Base-by-base conservation (phyloP, 2,329 filamentous ascomycete species). In the Penicillium sp. region DNA sequence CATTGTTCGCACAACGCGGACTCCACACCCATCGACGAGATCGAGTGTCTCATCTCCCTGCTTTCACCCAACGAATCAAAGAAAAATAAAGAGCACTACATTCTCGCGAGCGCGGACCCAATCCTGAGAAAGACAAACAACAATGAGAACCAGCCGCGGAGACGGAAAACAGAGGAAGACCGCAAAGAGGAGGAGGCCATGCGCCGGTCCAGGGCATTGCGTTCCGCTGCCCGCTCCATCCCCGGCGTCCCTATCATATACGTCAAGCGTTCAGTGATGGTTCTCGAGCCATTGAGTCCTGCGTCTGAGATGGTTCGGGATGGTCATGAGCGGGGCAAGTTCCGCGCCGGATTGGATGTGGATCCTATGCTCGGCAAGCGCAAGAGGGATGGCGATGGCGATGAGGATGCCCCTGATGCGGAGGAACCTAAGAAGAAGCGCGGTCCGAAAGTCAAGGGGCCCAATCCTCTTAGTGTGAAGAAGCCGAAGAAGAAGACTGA, bases 191-290 rank as follows among this genome's bases (percentile, higher is more conserved):
- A 64, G 42, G 63, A 62, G 50, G 66, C 63, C 44, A 57, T 65
- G 46, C 56, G 64, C 57, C 57, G 67, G 19, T 60, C 69, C 3
- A 54, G 55, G 31, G 51, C 65, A 27, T 61, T 77, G 22, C 62
- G 75, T 12, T 58, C 65, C 9, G 62, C 60, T 10, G 73, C 73
- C 38, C 65, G 75, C 35, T 58, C 68, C 14, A 72, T 77, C 10
- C 73, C 73, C 12, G 75, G 75, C 41, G 74, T 77, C 28, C 75
- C 75, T 13, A 72, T 77, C 25, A 70, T 77, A 36, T 77, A 76
- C 58, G 75, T 77, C 28, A 77, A 77, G 62, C 66, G 75, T 39
- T 76, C 74, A 13, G 74, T 77, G 7, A 77, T 77, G 75, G 68
- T 77, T 12, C 58, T 77, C 47, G 75, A 77, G 59, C 75, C 75